Evolutionary conservation across 2,329 filamentous ascomycete genomes (phyloP).

Genomic region (Phaeosphaeria sp.): DNA sequence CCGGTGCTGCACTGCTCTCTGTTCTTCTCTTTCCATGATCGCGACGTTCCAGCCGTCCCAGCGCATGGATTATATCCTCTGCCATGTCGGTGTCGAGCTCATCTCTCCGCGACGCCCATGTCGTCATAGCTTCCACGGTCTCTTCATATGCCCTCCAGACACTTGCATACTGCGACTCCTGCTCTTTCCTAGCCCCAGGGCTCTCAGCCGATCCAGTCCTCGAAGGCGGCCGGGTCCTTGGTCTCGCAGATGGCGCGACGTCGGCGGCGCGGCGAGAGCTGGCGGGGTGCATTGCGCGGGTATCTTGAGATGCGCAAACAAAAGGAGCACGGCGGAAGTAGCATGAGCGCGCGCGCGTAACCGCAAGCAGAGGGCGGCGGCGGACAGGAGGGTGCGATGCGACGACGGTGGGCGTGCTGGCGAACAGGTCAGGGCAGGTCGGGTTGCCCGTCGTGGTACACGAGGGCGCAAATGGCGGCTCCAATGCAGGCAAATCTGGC

Average conservation of each 20-base stretch:
- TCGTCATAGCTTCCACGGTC: slow-evolving; percentile 21
- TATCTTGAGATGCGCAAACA: slow-evolving; percentile 44
- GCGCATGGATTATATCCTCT: slow-evolving; percentile 33
- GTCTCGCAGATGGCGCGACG: slow-evolving; percentile 43
- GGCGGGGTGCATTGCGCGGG: slow-evolving; percentile 44
- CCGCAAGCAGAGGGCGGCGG: slow-evolving; percentile 20
- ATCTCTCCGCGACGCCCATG: slow-evolving; percentile 32
- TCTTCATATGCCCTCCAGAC: slow-evolving; percentile 20
- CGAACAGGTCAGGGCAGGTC: not conserved
- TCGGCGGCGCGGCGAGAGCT: slow-evolving; percentile 40
- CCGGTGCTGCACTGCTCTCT: slow-evolving; percentile 32
- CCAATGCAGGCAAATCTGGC: not conserved
- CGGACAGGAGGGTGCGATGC: not conserved
- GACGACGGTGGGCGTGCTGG: not conserved
- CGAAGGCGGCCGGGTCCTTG: slow-evolving; percentile 41
- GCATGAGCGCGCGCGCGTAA: slow-evolving; percentile 43
- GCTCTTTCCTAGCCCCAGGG: slow-evolving; percentile 20
- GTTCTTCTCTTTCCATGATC: slow-evolving; percentile 24
- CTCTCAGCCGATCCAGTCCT: slow-evolving; percentile 44
- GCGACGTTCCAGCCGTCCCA: slow-evolving; percentile 38
- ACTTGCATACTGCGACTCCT: slow-evolving; percentile 5
- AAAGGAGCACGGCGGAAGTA: slow-evolving; percentile 41
- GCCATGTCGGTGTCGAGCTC: slow-evolving; percentile 30
- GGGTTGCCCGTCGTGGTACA: slow-evolving; percentile 19
- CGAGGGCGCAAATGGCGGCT: slow-evolving; percentile 11